Evolutionary conservation across 2,329 filamentous ascomycete species (phyloP).

Genomic region (Sporothrix brasiliensis): DNA sequence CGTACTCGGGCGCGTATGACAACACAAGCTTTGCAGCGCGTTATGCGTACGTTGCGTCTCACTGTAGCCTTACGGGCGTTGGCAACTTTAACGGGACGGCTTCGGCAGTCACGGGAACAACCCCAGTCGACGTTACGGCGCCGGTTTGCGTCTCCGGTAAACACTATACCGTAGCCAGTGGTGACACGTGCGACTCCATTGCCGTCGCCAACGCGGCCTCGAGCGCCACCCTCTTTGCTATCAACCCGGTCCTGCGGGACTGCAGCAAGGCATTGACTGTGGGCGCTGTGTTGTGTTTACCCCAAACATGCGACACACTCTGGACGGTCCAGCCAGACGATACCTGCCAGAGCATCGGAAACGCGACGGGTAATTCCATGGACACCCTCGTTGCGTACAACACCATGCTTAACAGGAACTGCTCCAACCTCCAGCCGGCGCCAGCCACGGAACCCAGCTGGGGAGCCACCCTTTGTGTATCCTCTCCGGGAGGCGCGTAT

Average conservation of each 20-base stretch:
- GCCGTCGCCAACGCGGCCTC: too few relatives aligned
- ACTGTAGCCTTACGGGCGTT: background rate
- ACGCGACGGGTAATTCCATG: too few relatives aligned
- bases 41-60: background rate
- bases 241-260: too few relatives aligned
- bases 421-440: background rate
- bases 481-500: background rate
- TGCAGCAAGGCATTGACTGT: too few relatives aligned
- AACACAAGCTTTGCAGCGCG: constrained; percentile 13
- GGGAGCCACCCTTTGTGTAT: background rate
- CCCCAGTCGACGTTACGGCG: background rate
- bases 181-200: too few relatives aligned
- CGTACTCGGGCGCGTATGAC: constrained; percentile 17
- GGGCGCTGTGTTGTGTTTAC: too few relatives aligned
- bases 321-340: too few relatives aligned
- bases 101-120: background rate
- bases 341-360: too few relatives aligned
- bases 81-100: background rate
- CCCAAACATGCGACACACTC: too few relatives aligned
- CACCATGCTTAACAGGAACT: too few relatives aligned
- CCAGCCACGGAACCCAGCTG: background rate
- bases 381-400: too few relatives aligned
- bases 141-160: background rate
- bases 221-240: too few relatives aligned
- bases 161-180: background rate